Evolutionary conservation across 2,329 filamentous ascomycete species (phyloP), one percentile per base, ranked within the genome.

Genomic region (Sporothrix euskadiensis): DNA sequence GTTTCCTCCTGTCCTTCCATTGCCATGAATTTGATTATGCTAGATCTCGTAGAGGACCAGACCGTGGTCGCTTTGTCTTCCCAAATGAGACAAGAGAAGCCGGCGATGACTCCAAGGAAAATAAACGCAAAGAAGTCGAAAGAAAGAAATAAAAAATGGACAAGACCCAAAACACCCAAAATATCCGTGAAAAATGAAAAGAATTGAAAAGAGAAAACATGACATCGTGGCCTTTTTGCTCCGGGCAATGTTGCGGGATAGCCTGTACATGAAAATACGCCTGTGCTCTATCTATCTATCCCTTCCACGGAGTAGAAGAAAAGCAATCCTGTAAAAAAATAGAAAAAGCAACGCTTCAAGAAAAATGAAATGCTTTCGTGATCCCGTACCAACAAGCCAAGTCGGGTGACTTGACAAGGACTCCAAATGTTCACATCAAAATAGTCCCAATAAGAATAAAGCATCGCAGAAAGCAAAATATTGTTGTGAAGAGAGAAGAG

Each of bases 21-120:
- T 52, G 44, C 65, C 65, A 52, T 66, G 65, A 52, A 52, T 32
- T 68, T 68, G 44, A 68, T 52, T 52, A 52, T 52, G 65, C 65
- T 68, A 68, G 16, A 26, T 22, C 12, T 32, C 26, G 41, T 52
- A 22, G 65, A 8, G 19, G 44, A 35, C 65, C 19, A 19, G 26
- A 35, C 30, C 26, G 65, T 52, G 44, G 65, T 22, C 26, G 12
- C 44, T 68, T 39, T 69, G 66, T 69, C 66, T 54, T 54, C 30
- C 47, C 65, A 22, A 41, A 69, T 54, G 66, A 69, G 47, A 54
- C 66, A 52, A 35, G 49, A 56, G 57, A 41, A 9, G 16, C 65
- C 66, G 54, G 47, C 16, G 66, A 32, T 22, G 12, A 54, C 47
- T 39, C 47, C 66, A 54, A 56, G 44, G 44, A 35, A 68, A 68